Percentiles rank a stretch among this genome's conserved stretches.
Evolutionary conservation across 2,329 filamentous ascomycete genomes (phyloP).

Genomic region (Botrytis pseudocinerea): DNA sequence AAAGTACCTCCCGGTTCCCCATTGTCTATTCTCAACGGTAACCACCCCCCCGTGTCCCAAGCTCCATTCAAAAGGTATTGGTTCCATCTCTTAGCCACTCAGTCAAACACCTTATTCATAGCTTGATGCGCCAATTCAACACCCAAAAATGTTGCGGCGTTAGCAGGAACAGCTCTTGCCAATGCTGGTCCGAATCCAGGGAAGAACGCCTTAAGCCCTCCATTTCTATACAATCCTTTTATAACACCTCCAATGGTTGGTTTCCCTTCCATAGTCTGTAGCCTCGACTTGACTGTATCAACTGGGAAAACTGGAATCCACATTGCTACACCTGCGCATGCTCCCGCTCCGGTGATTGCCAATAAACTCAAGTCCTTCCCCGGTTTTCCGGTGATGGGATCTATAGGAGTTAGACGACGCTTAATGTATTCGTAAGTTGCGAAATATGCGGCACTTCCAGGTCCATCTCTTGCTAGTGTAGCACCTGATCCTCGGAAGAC

Average conservation of each 20-base stretch:
- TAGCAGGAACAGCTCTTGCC: slow-evolving; percentile 89
- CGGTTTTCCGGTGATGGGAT: slow-evolving; percentile 69
- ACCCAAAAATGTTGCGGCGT: slow-evolving; percentile 90
- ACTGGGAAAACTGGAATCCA: slow-evolving; percentile 99
- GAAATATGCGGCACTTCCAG: slow-evolving; percentile 93
- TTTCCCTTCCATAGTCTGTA: slow-evolving; percentile 88
- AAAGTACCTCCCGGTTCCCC: no score
- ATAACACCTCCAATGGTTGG: slow-evolving; percentile 80
- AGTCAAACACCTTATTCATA: slow-evolving; percentile 73
- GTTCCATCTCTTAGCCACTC: not conserved
- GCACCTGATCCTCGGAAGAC: slow-evolving; percentile 91
- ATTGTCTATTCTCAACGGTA: not conserved
- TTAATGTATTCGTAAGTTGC: slow-evolving; percentile 97
- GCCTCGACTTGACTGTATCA: slow-evolving; percentile 90
- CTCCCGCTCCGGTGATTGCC: slow-evolving; percentile 84
- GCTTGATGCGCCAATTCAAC: slow-evolving; percentile 82
- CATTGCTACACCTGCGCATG: slow-evolving; percentile 92
- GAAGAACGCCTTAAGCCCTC: slow-evolving; percentile 92
- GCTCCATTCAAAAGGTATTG: not conserved
- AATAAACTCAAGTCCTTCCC: slow-evolving; percentile 76
- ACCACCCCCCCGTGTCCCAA: not conserved
- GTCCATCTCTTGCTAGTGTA: slow-evolving; percentile 90
- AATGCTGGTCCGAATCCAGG: slow-evolving; percentile 92
- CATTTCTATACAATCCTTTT: slow-evolving; percentile 75
- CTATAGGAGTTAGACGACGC: slow-evolving; percentile 78